Evolutionary conservation across 2,329 filamentous ascomycete species (phyloP).

Genomic region (Microdochium bolleyi): DNA sequence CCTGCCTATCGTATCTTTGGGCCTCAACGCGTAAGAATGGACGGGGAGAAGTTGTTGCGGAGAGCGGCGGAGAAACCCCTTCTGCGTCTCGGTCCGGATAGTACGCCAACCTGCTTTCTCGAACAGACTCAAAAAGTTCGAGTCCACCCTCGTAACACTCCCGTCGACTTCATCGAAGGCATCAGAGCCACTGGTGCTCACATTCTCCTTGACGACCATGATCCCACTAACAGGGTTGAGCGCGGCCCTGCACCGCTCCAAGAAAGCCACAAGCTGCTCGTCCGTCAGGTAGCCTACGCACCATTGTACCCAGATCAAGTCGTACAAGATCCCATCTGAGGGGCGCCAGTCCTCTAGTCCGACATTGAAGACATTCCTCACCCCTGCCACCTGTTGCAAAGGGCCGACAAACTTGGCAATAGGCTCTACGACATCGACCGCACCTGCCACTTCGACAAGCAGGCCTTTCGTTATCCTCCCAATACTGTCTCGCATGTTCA

Average conservation of each 20-base stretch:
- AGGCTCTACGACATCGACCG: not conserved
- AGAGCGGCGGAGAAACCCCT: not conserved
- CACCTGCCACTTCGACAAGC: not conserved
- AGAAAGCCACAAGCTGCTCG: not conserved
- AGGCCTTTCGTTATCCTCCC: not conserved
- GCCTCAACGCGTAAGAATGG: not conserved
- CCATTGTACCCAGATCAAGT: not conserved
- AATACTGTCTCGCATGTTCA: not conserved
- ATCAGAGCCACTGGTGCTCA: not conserved
- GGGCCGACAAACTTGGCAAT: not conserved
- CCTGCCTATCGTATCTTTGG: too few relatives aligned
- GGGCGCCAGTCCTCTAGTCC: not conserved
- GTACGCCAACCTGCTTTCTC: not conserved
- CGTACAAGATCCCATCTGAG: not conserved
- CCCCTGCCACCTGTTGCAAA: not conserved
- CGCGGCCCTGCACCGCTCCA: not conserved
- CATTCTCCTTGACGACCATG: not conserved
- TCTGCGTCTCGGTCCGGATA: not conserved
- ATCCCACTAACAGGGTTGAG: not conserved
- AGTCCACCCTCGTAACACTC: not conserved
- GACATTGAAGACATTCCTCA: not conserved
- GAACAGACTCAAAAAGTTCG: not conserved
- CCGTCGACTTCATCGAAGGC: not conserved
- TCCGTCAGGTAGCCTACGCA: not conserved
- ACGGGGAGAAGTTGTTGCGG: not conserved